Base-by-base conservation (phyloP, 805 yeast species). In the Pichia gijzeniarum region DNA sequence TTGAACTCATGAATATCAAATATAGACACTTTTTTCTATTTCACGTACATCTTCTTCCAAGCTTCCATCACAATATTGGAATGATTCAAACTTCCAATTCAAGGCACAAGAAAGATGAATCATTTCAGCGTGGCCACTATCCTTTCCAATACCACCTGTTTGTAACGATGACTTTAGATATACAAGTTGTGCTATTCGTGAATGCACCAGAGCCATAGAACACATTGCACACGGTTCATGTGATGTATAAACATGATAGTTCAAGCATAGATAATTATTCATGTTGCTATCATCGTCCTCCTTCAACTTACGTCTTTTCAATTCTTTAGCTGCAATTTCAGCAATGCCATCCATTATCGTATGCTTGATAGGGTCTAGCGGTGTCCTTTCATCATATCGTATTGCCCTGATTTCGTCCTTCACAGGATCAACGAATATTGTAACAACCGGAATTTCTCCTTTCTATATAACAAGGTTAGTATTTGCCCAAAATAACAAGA, bases 161-260 rank as follows among this genome's bases (percentile, higher is more conserved):
- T 48, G 47, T 0, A 55, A 52, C 51, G 76, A 72, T 2, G 74
- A 66, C 34, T 67, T 65, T 16, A 85, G 53, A 62, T 80, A 91
- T 1, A 85, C 66, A 30, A 91, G 65, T 43, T 88, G 70, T 14
- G 79, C 73, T 0, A 93, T 74, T 40, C 99, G 70, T 1, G 98
- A 91, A 60, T 93, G 99, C 10, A 90, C 81, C 35, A 93, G 69
- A 0, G 98, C 98, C 99, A 93, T 93, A 6, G 86, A 68, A 58
- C 99, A 93, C 97, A 91, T 93, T 0, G 87, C 77, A 57, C 99
- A 93, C 0, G 99, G 99, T 62, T 93, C 99, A 60, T 89, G 95
- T 0, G 96, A 84, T 1, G 95, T 85, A 58, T 85, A 88, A 0
- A 93, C 88, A 49, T 85, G 80, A 52, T 79, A 73, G 44, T 81